Evolutionary conservation across 2,329 filamentous ascomycete species (phyloP).

Genomic region (Berkeleyomyces basicola): DNA sequence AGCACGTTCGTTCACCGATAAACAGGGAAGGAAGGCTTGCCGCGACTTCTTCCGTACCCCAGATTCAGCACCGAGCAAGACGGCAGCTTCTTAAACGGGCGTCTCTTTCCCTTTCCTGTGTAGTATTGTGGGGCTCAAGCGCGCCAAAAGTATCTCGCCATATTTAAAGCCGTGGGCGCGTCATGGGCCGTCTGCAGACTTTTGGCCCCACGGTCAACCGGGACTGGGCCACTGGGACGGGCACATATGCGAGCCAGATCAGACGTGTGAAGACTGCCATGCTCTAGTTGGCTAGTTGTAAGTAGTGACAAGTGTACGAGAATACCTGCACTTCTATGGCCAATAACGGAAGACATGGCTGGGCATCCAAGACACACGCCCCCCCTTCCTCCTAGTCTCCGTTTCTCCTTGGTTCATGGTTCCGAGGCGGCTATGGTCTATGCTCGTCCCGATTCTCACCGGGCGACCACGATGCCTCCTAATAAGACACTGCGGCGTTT

Average conservation of each 20-base stretch:
- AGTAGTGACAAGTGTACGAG: no score
- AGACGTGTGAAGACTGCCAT: neutral
- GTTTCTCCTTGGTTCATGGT: constrained; percentile 2
- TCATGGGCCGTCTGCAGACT: neutral
- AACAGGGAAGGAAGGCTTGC: neutral
- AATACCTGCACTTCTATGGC: neutral
- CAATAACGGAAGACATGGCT: neutral
- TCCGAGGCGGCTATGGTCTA: neutral
- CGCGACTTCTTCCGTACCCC: constrained; percentile 1
- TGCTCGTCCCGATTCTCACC: constrained; percentile 1
- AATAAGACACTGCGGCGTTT: neutral
- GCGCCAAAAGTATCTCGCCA: neutral
- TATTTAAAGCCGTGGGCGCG: neutral
- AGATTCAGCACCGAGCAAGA: neutral
- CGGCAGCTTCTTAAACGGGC: neutral
- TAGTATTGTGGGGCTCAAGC: neutral
- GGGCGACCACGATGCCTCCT: neutral
- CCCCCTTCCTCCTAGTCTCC: neutral
- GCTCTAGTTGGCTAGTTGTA: neutral
- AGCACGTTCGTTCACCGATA: no score
- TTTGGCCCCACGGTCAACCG: neutral
- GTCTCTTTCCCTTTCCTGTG: neutral
- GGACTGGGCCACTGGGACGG: neutral
- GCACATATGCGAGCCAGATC: neutral
- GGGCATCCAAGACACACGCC: neutral